Base-by-base conservation (phyloP, 768 basidiomycete species). In the Peribolospora baueri region DNA sequence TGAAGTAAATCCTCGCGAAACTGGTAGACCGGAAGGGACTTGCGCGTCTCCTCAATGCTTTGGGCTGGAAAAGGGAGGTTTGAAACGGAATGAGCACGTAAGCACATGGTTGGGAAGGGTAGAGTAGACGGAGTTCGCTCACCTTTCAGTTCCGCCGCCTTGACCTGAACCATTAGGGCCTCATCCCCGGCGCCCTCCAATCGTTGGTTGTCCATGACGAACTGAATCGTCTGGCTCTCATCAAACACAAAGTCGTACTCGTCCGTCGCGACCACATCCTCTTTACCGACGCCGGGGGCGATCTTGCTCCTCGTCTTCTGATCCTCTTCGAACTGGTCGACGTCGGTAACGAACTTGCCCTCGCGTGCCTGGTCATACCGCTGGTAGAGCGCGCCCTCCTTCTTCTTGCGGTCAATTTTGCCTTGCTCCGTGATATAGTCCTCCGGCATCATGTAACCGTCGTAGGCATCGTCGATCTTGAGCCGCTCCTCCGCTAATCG, bases 391-490 rank as follows among this genome's bases (percentile, higher is more conserved):
- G 82, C 88, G 60, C 81, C 81, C 65, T 87, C 78, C 65, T 93
- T 88, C 70, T 84, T 86, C 73, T 93, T 88, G 70, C 79, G 82
- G 74, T 97, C 90, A 57, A 98, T 87, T 70, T 90, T 93, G 39
- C 93, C 93, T 66, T 95, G 88, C 63, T 91, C 91, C 0, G 93
- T 98, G 62, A 97, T 75, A 66, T 98, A 98, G 67, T 97, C 93
- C 61, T 97, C 93, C 0, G 93, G 93, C 47, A 97, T 75, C 69
- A 82, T 80, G 65, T 98, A 98, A 6, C 91, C 91, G 58, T 98
- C 93, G 69, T 75, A 85, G 59, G 84, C 86, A 70, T 98, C 93
- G 67, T 86, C 83, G 55, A 98, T 93, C 64, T 80, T 81, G 59
- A 91, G 72, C 39, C 91, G 78, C 65, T 90, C 90, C 68, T 98